These are phyloP conservation scores for Cyclotella atomus DNA, from an alignment of 108 stramenopile genomes.

Conservation along the genomic window DNA sequence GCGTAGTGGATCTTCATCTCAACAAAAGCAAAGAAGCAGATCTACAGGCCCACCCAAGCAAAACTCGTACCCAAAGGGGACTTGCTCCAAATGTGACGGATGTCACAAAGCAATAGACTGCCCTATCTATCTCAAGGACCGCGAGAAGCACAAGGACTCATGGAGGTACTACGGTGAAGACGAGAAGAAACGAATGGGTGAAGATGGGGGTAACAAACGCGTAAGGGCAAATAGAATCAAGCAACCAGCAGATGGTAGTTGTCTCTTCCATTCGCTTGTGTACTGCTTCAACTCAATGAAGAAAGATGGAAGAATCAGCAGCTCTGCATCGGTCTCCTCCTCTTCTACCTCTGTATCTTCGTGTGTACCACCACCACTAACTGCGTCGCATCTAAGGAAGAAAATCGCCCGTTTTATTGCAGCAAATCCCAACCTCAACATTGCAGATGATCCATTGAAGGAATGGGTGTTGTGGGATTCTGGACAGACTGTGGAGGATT, in stretches of 20 bases:
- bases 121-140: background rate
- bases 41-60: background rate
- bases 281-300: slow-evolving; percentile 18
- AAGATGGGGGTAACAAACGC: slow-evolving; percentile 8
- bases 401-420: slow-evolving; percentile 4
- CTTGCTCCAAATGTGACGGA: slow-evolving; percentile 19
- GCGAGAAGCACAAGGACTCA: slow-evolving; percentile 19
- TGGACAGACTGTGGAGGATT: slow-evolving; percentile 10
- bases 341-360: slow-evolving; percentile 2
- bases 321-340: background rate
- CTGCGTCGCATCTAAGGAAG: slow-evolving; percentile 4
- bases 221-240: background rate
- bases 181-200: slow-evolving; percentile 10
- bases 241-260: slow-evolving; percentile 12
- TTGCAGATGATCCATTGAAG: slow-evolving; percentile 13
- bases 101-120: background rate
- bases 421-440: slow-evolving; percentile 4
- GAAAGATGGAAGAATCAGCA: background rate
- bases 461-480: slow-evolving; percentile 20
- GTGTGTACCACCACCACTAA: background rate
- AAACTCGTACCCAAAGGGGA: background rate
- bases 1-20: background rate
- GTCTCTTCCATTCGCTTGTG: slow-evolving; percentile 19
- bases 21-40: background rate
- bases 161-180: slow-evolving; percentile 1